Base-by-base conservation (phyloP, 495 filamentous ascomycete genomes). In the Lasiosphaeriaceae sp. region DNA sequence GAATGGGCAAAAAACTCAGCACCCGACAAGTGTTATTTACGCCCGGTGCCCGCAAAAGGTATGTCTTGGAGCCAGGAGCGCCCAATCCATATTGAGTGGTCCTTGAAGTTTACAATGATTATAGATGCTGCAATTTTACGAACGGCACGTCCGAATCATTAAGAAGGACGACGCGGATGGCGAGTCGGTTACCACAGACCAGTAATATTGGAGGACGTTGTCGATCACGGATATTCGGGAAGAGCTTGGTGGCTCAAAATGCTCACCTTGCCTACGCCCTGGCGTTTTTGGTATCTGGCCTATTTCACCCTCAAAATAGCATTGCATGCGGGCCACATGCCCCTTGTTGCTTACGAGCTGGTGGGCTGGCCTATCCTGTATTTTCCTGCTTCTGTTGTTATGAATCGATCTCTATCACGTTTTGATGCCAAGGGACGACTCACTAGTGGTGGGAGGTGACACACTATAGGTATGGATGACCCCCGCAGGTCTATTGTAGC, bases 91-190 rank as follows among this genome's bases (percentile, higher is more conserved):
- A 2, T 3, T 46, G 2, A 12, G 47, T 24, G 23, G 22, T 14
- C 39, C 0, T 2, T 4, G 50, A 35, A 39, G 53, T 51, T 63
- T 1, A 56, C 55, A 23, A 55, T 39, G 50, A 43, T 47, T 0
- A n/a, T 46, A 84, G 82, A 85, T 85, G 81, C 66, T 86, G 0
- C 76, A 74, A 50, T 86, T 84, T 51, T 86, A 85, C 60, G 82
- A 86, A 56, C 75, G 73, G 3, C 82, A 85, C 48, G 73, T 86
- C 9, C 62, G 72, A n/a, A 80, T 79, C 39, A 69, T 80, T 41
- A 73, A 71, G 52, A 52, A 56, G n/a, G 65, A 80, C 2, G 41
- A 64, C 2, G 21, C 45, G 4, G 60, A 64, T 2, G n/a, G 21
- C 1, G 58, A 66, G 1, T 58, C 56, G 6, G 21, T 37, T 1